phyloP scores from a whole-genome alignment of 129 eudicot species.

The Ambrosia artemisiifolia region DNA sequence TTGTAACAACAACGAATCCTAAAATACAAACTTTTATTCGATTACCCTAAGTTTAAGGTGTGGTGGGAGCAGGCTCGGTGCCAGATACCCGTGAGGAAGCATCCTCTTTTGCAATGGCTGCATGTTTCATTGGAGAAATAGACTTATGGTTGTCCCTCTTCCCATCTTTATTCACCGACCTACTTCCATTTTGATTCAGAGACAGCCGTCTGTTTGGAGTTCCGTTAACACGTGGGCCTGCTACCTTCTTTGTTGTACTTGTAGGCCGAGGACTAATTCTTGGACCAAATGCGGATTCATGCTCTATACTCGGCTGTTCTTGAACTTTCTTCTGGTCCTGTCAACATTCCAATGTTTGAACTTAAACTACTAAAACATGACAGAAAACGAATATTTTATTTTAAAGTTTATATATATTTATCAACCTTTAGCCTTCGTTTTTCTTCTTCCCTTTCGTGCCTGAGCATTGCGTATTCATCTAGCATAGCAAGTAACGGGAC shows the following conservation, averaged over 20 bases:
- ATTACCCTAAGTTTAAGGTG: conserved; percentile 45
- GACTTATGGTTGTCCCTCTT: conserved; percentile 59
- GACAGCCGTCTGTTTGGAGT: conserved; percentile 73
- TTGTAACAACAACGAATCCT: conserved; percentile 27
- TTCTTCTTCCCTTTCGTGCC: conserved; percentile 98
- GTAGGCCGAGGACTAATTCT: conserved; percentile 80
- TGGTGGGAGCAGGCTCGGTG: conserved; percentile 57
- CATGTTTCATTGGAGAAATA: conserved; percentile 64
- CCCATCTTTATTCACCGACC: conserved; percentile 61
- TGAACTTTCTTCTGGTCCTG: conserved; percentile 92
- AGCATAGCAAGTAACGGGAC: conserved; percentile 97
- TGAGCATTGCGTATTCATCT: conserved; percentile 87
- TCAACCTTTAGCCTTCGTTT: conserved; percentile 80
- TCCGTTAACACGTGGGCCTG: conserved; percentile 79
- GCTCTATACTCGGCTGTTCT: conserved; percentile 66
- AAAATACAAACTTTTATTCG: conserved; percentile 23
- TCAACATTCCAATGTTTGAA: conserved; percentile 3
- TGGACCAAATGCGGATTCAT: conserved; percentile 54
- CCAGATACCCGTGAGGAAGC: conserved; percentile 69
- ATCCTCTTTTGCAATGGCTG: conserved; percentile 67
- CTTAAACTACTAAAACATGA: neutral
- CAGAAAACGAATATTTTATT: neutral
- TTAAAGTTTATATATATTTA: neutral
- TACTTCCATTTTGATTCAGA: conserved; percentile 68
- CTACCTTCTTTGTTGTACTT: conserved; percentile 58